phyloP scores from a whole-genome alignment of 1,284 basidiomycete species.

The Neotropicomus parvogracilis region DNA sequence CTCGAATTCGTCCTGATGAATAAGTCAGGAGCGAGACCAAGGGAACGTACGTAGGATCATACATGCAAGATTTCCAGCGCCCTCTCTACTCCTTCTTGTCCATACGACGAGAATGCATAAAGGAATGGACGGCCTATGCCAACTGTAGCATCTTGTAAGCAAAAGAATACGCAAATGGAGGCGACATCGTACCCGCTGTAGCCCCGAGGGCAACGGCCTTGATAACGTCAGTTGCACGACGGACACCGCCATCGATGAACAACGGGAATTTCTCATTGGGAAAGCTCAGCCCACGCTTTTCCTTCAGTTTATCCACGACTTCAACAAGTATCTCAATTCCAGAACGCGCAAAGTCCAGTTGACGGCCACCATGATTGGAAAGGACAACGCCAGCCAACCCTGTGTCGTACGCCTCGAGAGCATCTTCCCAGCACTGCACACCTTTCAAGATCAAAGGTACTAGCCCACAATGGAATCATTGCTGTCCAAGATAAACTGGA shows the following conservation, averaged over 20 bases:
- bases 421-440: constrained; percentile 93
- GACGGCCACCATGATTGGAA: constrained; percentile 90
- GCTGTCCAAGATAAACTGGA: neutral
- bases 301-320: constrained; percentile 73
- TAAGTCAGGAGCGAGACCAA: constrained; percentile 6
- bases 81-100: constrained; percentile 75
- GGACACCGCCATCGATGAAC: constrained; percentile 90
- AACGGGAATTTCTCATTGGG: constrained; percentile 74
- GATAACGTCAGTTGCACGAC: constrained; percentile 87
- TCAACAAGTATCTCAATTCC: constrained; percentile 89
- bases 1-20: constrained; percentile 81
- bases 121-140: constrained; percentile 82
- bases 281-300: constrained; percentile 59
- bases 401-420: constrained; percentile 81
- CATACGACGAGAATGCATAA: constrained; percentile 89
- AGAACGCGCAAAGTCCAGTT: constrained; percentile 88
- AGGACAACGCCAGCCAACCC: constrained; percentile 84
- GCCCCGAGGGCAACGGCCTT: constrained; percentile 93
- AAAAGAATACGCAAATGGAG: neutral
- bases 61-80: constrained; percentile 78
- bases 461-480: constrained; percentile 27
- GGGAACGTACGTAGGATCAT: constrained; percentile 19
- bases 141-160: constrained; percentile 37
- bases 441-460: constrained; percentile 93
- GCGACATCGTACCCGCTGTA: constrained; percentile 58